Percentiles rank a stretch among this genome's conserved stretches.
These are phyloP conservation scores for Solanum hybrid DNA, from an alignment of 305 asterid species.

Conservation along the genomic window DNA sequence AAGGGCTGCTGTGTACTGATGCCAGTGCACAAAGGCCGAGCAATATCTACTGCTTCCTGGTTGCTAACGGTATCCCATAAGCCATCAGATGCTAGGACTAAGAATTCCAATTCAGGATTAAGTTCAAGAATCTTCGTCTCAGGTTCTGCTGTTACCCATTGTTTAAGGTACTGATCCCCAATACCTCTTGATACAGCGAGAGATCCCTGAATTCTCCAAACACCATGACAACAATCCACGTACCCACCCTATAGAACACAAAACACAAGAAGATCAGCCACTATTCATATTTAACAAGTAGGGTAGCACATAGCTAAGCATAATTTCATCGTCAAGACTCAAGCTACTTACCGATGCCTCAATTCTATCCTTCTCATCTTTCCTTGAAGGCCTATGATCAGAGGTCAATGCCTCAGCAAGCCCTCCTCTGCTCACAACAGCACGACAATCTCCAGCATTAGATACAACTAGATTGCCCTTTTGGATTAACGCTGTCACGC, in stretches of 20 bases:
- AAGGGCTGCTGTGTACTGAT: constrained; percentile 24
- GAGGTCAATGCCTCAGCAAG: constrained; percentile 67
- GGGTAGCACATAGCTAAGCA: background rate
- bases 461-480: constrained; percentile 54
- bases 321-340: background rate
- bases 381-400: constrained; percentile 70
- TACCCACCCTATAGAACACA: constrained; percentile 53
- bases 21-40: constrained; percentile 31
- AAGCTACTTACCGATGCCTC: constrained; percentile 47
- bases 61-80: constrained; percentile 83
- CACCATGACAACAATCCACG: constrained; percentile 53
- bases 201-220: constrained; percentile 71
- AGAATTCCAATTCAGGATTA: constrained; percentile 50
- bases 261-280: constrained; percentile 5
- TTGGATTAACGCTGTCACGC: constrained; percentile 58
- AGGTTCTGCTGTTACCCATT: constrained; percentile 75
- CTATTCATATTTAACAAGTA: background rate
- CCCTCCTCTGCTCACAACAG: constrained; percentile 59
- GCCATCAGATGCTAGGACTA: constrained; percentile 86
- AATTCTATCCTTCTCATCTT: constrained; percentile 58
- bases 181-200: constrained; percentile 72
- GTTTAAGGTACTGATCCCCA: constrained; percentile 72
- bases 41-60: constrained; percentile 69
- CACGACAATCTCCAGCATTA: constrained; percentile 88
- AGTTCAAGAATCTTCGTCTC: constrained; percentile 42